Base-by-base conservation (phyloP, 2,329 filamentous ascomycete species). In the Aspergillus ochraceoroseus region DNA sequence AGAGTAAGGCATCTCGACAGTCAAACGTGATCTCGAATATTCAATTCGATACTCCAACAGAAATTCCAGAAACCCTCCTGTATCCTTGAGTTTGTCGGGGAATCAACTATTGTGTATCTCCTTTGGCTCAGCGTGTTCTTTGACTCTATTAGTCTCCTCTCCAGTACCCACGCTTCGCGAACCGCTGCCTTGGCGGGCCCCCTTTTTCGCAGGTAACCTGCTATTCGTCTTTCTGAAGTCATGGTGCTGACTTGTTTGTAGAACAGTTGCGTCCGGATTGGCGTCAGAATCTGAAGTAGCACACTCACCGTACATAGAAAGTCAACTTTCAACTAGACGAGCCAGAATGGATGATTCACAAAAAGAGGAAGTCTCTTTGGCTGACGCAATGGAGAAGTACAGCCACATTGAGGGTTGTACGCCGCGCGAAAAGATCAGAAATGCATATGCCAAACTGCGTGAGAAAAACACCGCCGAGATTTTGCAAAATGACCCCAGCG, bases 341-440 rank as follows among this genome's bases (percentile, higher is more conserved):
- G 7, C 7, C 15, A 38, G 7, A 6, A 59, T 60, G 59, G 52
- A 57, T n/a, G 44, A 32, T 6, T 43, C 43, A 27, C 48, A 47
- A 17, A 47, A 47, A 17, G 42, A 40, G 11, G 33, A 22, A 14
- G 34, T 37, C 14, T 52, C 57, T 12, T 30, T 48, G 8, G 43
- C 53, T 7, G 51, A 55, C 5, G 46, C 46, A 13, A 47, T 57
- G 46, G 52, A 56, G 20, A 57, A 54, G 41, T 57, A 53, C 29
- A 51, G 51, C 33, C 49, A 62, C 32, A 44, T 56, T 27, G 48
- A 56, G 28, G 61, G 56, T 5, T 51, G 55, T 3, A 61, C 56
- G 3, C 54, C 55, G 4, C 45, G 51, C 12, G 62, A 65, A 39
- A 64, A 58, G 33, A 46, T 65, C 32, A 50, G 38, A 32, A 62